These are phyloP conservation scores for Cordia subcordata DNA, from an alignment of 257 asterid genomes.

Conservation along the genomic window DNA sequence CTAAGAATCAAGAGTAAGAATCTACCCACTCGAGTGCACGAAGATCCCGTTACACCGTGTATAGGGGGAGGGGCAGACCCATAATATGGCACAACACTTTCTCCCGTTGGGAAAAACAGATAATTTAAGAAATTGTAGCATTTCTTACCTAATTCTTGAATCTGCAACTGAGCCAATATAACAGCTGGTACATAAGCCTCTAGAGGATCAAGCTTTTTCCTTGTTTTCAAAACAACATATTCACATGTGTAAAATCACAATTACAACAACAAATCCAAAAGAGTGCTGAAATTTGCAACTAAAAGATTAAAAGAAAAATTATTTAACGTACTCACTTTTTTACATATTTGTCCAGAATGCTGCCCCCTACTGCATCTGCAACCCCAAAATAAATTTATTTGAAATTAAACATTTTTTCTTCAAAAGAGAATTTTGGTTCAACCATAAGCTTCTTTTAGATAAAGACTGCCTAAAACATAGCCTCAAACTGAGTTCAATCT, in stretches of 20 bases:
- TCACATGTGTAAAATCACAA: neutral
- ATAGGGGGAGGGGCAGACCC: too few species aligned
- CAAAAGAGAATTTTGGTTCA: too few species aligned
- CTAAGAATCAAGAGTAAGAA: too few species aligned
- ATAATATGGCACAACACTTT: too few species aligned
- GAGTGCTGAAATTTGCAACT: neutral
- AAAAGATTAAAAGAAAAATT: neutral
- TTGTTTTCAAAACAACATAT: constrained; percentile 20
- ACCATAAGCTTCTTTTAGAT: too few species aligned
- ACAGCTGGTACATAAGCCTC: constrained; percentile 92
- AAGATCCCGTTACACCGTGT: too few species aligned
- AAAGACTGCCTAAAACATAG: too few species aligned
- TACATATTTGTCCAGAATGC: constrained; percentile 63
- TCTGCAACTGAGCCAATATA: constrained; percentile 77
- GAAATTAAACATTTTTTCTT: neutral
- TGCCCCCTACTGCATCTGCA: constrained; percentile 69
- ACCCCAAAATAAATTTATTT: constrained; percentile 17
- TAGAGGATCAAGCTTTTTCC: constrained; percentile 96
- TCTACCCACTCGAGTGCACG: too few species aligned
- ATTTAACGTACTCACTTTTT: constrained; percentile 47
- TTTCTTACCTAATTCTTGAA: constrained; percentile 76
- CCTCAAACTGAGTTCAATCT: too few species aligned
- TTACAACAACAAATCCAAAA: constrained; percentile 3
- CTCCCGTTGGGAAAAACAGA: too few species aligned
- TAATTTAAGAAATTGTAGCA: too few species aligned